Evolutionary conservation across 192 early-diverging fungal genomes (phyloP).

Genomic region (Lobosporangium transversale): DNA sequence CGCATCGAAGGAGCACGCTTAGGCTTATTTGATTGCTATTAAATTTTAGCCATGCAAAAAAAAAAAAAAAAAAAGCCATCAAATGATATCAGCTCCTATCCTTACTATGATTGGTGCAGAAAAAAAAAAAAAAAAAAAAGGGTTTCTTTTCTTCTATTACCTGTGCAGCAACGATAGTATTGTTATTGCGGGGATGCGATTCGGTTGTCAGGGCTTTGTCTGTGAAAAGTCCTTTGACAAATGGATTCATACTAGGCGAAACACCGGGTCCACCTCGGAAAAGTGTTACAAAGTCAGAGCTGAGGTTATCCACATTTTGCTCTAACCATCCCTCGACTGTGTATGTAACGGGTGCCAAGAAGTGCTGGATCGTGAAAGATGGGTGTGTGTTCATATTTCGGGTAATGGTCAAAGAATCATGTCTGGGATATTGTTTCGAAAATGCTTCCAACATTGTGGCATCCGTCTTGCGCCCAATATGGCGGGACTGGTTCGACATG

Average conservation of each 20-base stretch:
- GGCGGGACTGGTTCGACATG: slow-evolving; percentile 76
- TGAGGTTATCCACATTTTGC: slow-evolving; percentile 80
- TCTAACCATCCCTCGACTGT: slow-evolving; percentile 74
- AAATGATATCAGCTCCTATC: not conserved
- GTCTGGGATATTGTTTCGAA: slow-evolving; percentile 59
- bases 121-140: no score
- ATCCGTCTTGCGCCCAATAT: slow-evolving; percentile 56
- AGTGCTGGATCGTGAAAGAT: slow-evolving; percentile 85
- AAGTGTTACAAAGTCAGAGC: slow-evolving; percentile 85
- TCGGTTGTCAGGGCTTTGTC: slow-evolving; percentile 78
- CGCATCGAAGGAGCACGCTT: slow-evolving; percentile 73
- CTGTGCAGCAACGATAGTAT: slow-evolving; percentile 83
- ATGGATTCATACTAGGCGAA: slow-evolving; percentile 72
- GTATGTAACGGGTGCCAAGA: slow-evolving; percentile 74
- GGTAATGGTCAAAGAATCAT: slow-evolving; percentile 58
- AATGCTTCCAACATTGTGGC: slow-evolving; percentile 64
- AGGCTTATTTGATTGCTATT: slow-evolving; percentile 69
- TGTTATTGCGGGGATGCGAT: slow-evolving; percentile 83
- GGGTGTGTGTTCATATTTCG: slow-evolving; percentile 55
- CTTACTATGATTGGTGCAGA: not conserved
- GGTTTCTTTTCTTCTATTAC: slow-evolving; percentile 16
- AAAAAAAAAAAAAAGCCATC: not conserved
- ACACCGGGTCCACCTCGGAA: slow-evolving; percentile 80
- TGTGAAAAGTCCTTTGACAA: slow-evolving; percentile 80
- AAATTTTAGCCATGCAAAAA: not conserved